Percentiles rank a stretch among this genome's conserved stretches.
Conservation (phyloP, 306 rosid genomes). For the Geum urbanum region DNA sequence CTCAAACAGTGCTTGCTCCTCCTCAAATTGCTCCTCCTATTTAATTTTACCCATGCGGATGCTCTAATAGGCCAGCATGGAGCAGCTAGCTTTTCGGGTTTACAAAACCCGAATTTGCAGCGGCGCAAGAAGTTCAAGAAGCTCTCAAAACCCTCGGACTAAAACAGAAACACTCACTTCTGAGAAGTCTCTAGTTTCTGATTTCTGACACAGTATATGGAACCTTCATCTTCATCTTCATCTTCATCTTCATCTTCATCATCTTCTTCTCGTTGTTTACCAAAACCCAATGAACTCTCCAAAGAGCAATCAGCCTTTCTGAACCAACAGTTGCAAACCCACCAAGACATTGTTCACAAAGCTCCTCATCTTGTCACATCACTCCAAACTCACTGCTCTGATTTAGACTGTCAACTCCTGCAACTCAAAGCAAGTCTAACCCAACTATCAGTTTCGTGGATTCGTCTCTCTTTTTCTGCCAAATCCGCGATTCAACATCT, state of each 20-base stretch:
- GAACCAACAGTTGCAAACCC: conserved; percentile 40
- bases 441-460: conserved; percentile 52
- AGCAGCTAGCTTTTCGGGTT: neutral
- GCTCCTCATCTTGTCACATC: conserved; percentile 34
- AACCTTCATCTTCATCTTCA: neutral
- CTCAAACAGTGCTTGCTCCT: too few relatives aligned
- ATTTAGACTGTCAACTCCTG: conserved; percentile 35
- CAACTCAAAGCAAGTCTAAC: conserved; percentile 23
- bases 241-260: neutral
- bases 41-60: too few relatives aligned
- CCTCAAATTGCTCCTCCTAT: too few relatives aligned
- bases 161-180: neutral
- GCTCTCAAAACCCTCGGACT: neutral
- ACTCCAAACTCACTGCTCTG: conserved; percentile 35
- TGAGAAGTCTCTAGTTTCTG: neutral
- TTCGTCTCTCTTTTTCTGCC: conserved; percentile 44
- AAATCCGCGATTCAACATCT: conserved; percentile 36
- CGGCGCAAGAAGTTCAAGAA: neutral
- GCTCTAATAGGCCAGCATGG: too few relatives aligned
- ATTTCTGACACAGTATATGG: conserved; percentile 5
- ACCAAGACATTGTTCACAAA: conserved; percentile 30
- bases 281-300: conserved; percentile 38
- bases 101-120: neutral
- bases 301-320: conserved; percentile 45
- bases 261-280: conserved; percentile 15